Base-by-base conservation (phyloP, 2,329 filamentous ascomycete genomes). In the Alternaria viburni region DNA sequence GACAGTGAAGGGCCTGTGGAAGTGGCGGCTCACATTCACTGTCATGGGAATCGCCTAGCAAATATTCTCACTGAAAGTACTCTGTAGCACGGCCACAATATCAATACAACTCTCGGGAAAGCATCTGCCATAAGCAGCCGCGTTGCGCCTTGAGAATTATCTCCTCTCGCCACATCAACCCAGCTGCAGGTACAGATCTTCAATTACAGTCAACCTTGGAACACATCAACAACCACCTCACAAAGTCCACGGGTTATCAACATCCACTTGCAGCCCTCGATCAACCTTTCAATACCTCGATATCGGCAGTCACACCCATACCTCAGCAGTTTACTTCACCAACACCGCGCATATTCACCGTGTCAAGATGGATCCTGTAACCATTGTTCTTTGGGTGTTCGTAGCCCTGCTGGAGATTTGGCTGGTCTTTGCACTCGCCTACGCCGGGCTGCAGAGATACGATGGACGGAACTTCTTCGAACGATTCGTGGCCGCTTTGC, bases 371-470 rank as follows among this genome's bases (percentile, higher is more conserved):
- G 54, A 64, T 11, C 43, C 61, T 6, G 60, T 36, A 0, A n/a
- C 58, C 26, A 61, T 67, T 9, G 25, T 55, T 12, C 6, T 23
- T 4, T 17, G 64, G 5, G 45, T 46, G 5, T 23, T 61, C 19
- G 59, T 36, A 25, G 54, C 47, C 12, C 7, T 58, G 1, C 13
- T 61, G 3, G 61, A 67, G 41, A 54, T 55, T 3, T 69, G 59
- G 59, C 52, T 69, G 9, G 25, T 60, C 7, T 67, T 65, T 3
- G 59, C 66, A 13, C 46, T 67, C n/a, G 28, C 47, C 1, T 61
- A 62, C 12, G 64, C 66, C 3, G 30, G 44, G 5, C 41, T 69
- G 11, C 60, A 60, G 13, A 47, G 46, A 19, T 11, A 57, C 9
- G 41, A 62, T 47, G 57, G 52, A 7, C 44, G 50, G 4, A 30